A percentile compares a stretch with the other conserved stretches of the same genome.
These are phyloP conservation scores for Eimeria acervulina DNA, from an alignment of 169 alveolate species.

Conservation along the genomic window DNA sequence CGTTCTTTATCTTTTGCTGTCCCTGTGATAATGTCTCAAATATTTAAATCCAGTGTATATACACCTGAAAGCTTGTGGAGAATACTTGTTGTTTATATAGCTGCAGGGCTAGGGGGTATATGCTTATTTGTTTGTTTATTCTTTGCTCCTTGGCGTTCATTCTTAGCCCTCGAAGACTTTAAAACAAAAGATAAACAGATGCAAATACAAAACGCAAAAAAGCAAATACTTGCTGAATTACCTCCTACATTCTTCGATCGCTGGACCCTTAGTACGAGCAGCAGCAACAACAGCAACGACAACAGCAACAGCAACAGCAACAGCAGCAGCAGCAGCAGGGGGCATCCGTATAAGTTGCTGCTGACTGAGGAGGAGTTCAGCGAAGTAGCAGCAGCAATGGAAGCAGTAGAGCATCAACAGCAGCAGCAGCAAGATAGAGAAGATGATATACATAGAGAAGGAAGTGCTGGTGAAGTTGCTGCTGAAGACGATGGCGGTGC, in stretches of 20 bases:
- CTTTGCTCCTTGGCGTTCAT: conserved; percentile 36
- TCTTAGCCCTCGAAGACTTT: conserved; percentile 14
- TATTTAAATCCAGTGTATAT: not conserved
- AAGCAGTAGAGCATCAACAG: not conserved
- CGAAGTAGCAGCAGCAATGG: not conserved
- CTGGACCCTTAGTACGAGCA: not conserved
- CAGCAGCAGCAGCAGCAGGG: not conserved
- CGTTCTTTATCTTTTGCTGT: conserved; percentile 78
- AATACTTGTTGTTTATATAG: conserved; percentile 36
- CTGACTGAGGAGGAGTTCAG: conserved; percentile 3
- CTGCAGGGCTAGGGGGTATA: not conserved
- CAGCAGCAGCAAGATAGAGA: conserved; percentile 8
- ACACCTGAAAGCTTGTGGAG: conserved; percentile 35
- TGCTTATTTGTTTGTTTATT: not conserved
- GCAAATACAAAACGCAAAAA: not conserved
- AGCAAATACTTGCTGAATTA: not conserved
- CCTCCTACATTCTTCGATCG: not conserved
- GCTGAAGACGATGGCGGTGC: too few relatives aligned
- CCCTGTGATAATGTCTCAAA: conserved; percentile 72
- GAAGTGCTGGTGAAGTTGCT: too few relatives aligned
- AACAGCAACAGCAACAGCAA: not conserved
- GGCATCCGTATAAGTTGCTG: not conserved
- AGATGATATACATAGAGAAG: too few relatives aligned
- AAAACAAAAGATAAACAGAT: not conserved
- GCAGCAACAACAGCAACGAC: not conserved